Evolutionary conservation across 129 eudicot genomes (phyloP), one percentile per base, ranked within the genome.

Genomic region (Escallonia herrerae): DNA sequence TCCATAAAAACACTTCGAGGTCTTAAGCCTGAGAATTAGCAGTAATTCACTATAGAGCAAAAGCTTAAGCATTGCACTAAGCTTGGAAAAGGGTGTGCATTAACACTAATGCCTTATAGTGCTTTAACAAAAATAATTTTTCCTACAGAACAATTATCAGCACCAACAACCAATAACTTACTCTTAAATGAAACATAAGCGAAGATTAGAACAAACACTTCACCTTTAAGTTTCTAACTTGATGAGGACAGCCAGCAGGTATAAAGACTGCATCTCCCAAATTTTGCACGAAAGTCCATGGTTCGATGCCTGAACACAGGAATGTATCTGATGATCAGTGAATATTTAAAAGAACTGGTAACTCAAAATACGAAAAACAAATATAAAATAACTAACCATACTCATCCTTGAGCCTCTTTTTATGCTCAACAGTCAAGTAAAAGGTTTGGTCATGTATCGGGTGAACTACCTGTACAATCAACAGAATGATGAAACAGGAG

Each of bases 321-420:
- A 68, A 43, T 44, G 14, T 4, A 69, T 68, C 3, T 6, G 51
- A 33, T 33, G 40, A 43, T 43, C 40, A 39, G 54, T 43, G 50
- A 37, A 58, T 69, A 74, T 11, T 51, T 50, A 53, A 66, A 69
- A 2, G 7, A 11, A 41, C 8, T 2, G 33, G 4, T 11, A 43
- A 12, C n/a, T 11, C 15, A 4, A 12, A 6, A 8, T 13, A 60
- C 15, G 3, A 5, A 66, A 56, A 62, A 57, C 33, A 40, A 72
- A 41, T 56, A 45, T 33, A 10, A 5, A 33, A 51, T 9, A 59
- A 67, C 65, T 42, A 2, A 80, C 90, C 86, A 60, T 48, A 77
- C 72, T 84, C 81, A 58, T 71, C 83, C 76, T 84, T 84, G 3
- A 84, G 86, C 79, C 72, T 80, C 72, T 60, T 56, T 63, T 84